Evolutionary conservation across 345 rosid species (phyloP), one percentile per base, ranked within the genome.

Genomic region (Hibiscus syriacus): DNA sequence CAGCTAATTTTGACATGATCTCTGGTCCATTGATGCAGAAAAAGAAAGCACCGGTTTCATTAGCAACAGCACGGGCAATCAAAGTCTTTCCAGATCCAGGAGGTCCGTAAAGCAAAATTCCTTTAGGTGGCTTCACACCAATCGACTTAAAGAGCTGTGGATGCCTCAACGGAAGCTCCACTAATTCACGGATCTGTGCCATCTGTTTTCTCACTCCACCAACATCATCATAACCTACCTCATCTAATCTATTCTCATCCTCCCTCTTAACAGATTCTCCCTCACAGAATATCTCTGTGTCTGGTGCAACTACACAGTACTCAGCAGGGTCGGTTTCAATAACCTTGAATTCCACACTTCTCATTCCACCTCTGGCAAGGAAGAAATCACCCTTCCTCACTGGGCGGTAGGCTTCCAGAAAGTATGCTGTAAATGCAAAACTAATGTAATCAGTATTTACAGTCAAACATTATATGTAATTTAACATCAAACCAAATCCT

Each of bases 51-150:
- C 98, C 97, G 0, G 98, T 93, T 76, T 93, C 97, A 66, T 93
- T 88, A 0, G 94, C 97, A 79, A 93, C 98, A 45, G 98, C 96
- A 39, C 98, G 88, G 34, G 98, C 98, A 76, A 93, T 87, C 7
- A 93, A 73, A 57, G 98, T 93, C 85, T 93, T 93, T n/a, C 91
- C 94, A 1, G 94, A 86, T 38, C 94, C 94, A 71, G 91, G 94
- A 69, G 94, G 91, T 22, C 94, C 98, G 67, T 86, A 93, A 16
- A 93, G 90, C 56, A 93, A 71, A 70, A 93, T 90, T 67, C 98
- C 97, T 66, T 90, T 93, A 0, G 98, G 98, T 70, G 98, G 98
- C 82, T 93, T 93, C 68, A 93, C 98, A 79, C 98, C 98, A 77
- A 93, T 93, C 2, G 98, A 93, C 70, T 93, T 93, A 68, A 93